Conservation (phyloP, 2,329 filamentous ascomycete species). For the Exophiala bonariae region DNA sequence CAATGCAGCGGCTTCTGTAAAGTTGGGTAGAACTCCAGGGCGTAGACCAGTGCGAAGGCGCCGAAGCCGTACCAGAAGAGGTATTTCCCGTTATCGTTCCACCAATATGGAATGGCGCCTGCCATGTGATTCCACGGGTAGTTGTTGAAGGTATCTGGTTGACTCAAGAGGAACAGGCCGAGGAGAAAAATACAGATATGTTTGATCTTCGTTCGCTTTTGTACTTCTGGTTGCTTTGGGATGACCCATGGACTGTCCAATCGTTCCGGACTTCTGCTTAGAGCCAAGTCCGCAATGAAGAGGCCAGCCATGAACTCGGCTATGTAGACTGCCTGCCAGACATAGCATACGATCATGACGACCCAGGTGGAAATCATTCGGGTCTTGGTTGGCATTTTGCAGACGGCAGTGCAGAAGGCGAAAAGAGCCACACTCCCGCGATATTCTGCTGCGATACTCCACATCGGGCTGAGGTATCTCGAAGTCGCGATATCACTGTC, state of each 20-base stretch:
- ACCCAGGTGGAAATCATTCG: constrained; percentile 13
- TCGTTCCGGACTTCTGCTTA: constrained; percentile 40
- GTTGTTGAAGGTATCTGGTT: constrained; percentile 4
- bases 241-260: constrained; percentile 32
- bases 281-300: constrained; percentile 34
- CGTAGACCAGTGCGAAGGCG: constrained; percentile 40
- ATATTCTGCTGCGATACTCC: constrained; percentile 35
- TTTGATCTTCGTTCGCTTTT: constrained; percentile 1
- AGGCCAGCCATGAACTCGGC: constrained; percentile 39
- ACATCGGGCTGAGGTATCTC: constrained; percentile 45
- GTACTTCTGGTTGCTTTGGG: neutral
- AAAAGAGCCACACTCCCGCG: constrained; percentile 21
- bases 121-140: constrained; percentile 5
- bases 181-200: constrained; percentile 8
- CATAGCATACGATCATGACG: constrained; percentile 20
- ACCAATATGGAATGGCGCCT: constrained; percentile 1
- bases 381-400: constrained; percentile 8
- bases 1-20: constrained; percentile 45
- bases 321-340: constrained; percentile 38
- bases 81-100: constrained; percentile 40
- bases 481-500: constrained; percentile 32
- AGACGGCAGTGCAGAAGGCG: constrained; percentile 15
- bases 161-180: constrained; percentile 1
- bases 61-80: constrained; percentile 45
- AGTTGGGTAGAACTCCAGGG: constrained; percentile 41